Base-by-base conservation (phyloP, 768 basidiomycete genomes). In the Amanita fuliginea region DNA sequence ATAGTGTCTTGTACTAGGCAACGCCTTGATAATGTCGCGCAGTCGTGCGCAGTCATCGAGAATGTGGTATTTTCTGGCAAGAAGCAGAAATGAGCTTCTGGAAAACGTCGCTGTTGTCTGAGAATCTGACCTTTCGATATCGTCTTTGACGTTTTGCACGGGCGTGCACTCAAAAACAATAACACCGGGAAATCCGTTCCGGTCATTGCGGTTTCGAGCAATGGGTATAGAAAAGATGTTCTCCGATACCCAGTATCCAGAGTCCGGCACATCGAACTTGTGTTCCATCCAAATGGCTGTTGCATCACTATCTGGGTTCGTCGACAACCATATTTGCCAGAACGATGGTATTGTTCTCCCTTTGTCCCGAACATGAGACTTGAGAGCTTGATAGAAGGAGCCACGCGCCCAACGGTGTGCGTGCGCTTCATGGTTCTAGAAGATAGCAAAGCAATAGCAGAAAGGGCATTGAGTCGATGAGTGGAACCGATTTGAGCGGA, bases 271-370 rank as follows among this genome's bases (percentile, higher is more conserved):
- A 54, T 81, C 72, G 52, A 89, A 87, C 62, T 90, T 90, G 55
- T 72, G 71, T 57, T 87, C 80, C 36, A 88, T 56, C 86, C 86
- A 89, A 34, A 87, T 86, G 3, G 85, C 84, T 6, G 86, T 88
- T 16, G 76, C 77, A 56, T 87, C 84, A 55, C 72, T 78, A 51
- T 80, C 80, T 10, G 78, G 76, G 57, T 88, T 87, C 56, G 78
- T 69, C 2, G 86, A 85, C n/a, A 89, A 59, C 86, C 86, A 88
- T 34, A 78, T 62, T 21, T 72, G 69, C 81, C 83, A 87, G 6
- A 75, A 64, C 2, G 63, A 56, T 41, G 57, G 65, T 49, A 67
- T 61, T 3, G 59, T 62, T 28, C 57, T 47, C 14, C 67, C 54
- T 22, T 55, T 59, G n/a, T 61, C 60, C 41, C 57, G 61, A 24